phyloP scores from a whole-genome alignment of 192 early-diverging fungal genomes.

The Podila epicladia region DNA sequence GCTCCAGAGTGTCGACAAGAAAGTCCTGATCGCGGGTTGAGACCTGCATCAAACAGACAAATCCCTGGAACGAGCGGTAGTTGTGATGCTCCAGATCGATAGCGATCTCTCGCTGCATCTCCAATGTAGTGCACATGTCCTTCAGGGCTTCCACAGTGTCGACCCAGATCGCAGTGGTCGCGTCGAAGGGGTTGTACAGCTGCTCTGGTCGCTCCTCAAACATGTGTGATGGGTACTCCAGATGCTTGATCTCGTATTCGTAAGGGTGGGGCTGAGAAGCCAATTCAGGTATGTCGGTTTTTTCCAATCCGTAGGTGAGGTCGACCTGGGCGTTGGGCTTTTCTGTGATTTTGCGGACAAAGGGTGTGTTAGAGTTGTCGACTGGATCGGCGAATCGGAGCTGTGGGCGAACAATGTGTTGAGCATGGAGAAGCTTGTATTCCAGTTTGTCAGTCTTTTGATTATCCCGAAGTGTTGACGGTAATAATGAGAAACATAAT shows the following conservation, averaged over 20 bases:
- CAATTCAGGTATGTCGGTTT: slow-evolving; percentile 8
- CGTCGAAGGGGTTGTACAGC: slow-evolving; percentile 68
- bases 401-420: slow-evolving; percentile 87
- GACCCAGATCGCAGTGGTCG: slow-evolving; percentile 82
- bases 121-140: slow-evolving; percentile 71
- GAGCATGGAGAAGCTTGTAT: slow-evolving; percentile 70
- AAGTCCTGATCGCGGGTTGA: slow-evolving; percentile 90
- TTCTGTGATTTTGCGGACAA: slow-evolving; percentile 77
- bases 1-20: slow-evolving; percentile 87
- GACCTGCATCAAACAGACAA: slow-evolving; percentile 94
- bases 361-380: slow-evolving; percentile 88
- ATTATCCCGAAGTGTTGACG: neutral
- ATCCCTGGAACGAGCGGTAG: slow-evolving; percentile 95
- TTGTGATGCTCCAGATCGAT: slow-evolving; percentile 97
- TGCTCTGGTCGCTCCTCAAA: slow-evolving; percentile 65
- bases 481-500: neutral
- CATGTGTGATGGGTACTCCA: slow-evolving; percentile 78
- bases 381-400: slow-evolving; percentile 84
- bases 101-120: slow-evolving; percentile 77
- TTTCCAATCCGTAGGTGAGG: slow-evolving; percentile 66
- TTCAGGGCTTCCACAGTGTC: slow-evolving; percentile 77
- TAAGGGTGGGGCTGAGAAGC: slow-evolving; percentile 83
- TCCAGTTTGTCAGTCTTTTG: slow-evolving; percentile 50
- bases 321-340: slow-evolving; percentile 88
- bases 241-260: slow-evolving; percentile 85